Percentiles rank a stretch among this genome's conserved stretches.
These are phyloP conservation scores for Yamadazyma nakazawae DNA, from an alignment of 805 yeast species.

Conservation along the genomic window DNA sequence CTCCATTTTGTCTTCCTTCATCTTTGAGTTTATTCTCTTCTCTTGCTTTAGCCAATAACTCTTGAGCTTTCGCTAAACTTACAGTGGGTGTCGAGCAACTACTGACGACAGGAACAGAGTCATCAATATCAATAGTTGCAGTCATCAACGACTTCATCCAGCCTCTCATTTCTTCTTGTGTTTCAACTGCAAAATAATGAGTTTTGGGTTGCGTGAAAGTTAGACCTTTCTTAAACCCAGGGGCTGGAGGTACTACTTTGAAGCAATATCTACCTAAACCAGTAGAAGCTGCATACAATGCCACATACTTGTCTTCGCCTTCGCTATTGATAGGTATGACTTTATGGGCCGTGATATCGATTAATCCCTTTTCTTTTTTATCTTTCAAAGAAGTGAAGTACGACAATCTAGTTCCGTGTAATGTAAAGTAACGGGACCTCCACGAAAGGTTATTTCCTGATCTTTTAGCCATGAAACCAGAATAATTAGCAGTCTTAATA, in stretches of 20 bases:
- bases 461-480: slow-evolving; percentile 96
- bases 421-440: slow-evolving; percentile 81
- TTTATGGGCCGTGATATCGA: slow-evolving; percentile 92
- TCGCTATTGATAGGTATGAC: slow-evolving; percentile 65
- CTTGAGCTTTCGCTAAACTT: slow-evolving; percentile 82
- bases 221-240: slow-evolving; percentile 91
- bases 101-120: slow-evolving; percentile 83
- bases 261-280: slow-evolving; percentile 94
- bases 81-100: slow-evolving; percentile 96
- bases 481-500: slow-evolving; percentile 65
- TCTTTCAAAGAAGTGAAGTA: slow-evolving; percentile 80
- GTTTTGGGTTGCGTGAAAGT: slow-evolving; percentile 95
- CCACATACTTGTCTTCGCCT: slow-evolving; percentile 67
- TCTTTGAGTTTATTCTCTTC: slow-evolving; percentile 63
- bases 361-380: slow-evolving; percentile 82
- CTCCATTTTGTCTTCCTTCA: slow-evolving; percentile 37
- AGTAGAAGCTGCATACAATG: slow-evolving; percentile 87
- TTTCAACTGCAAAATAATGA: slow-evolving; percentile 94
- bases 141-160: slow-evolving; percentile 96
- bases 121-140: slow-evolving; percentile 95
- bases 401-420: slow-evolving; percentile 90
- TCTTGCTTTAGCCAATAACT: slow-evolving; percentile 74
- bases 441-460: slow-evolving; percentile 79
- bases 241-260: slow-evolving; percentile 94
- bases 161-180: slow-evolving; percentile 83